Evolutionary conservation across 441 rosid species (phyloP).

Genomic region (Rhodomyrtus psidioides): DNA sequence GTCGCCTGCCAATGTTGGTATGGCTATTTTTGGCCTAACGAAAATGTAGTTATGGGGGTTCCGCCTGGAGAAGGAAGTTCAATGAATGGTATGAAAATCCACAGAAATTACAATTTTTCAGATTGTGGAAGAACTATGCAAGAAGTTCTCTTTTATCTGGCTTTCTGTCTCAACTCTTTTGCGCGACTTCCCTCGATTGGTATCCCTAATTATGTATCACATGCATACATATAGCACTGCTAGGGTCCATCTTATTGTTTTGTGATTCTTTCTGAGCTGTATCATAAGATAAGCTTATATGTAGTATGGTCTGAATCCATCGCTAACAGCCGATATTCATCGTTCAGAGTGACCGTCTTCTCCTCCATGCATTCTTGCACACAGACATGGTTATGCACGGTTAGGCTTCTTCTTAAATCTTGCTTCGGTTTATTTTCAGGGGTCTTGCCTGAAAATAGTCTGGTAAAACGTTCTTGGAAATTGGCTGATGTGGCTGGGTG

Average conservation of each 20-base stretch:
- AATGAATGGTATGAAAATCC: not conserved
- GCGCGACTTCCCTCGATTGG: not conserved
- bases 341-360: not conserved
- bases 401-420: not conserved
- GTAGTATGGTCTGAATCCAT: not conserved
- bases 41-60: not conserved
- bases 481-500: not conserved
- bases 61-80: not conserved
- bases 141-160: not conserved
- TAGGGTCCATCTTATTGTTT: not conserved
- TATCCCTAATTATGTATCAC: not conserved
- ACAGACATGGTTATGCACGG: not conserved
- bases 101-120: not conserved
- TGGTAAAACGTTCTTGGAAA: not conserved
- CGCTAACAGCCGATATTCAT: not conserved
- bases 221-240: fast-evolving
- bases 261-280: not conserved
- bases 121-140: not conserved
- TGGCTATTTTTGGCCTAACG: not conserved
- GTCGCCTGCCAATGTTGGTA: not conserved
- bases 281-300: not conserved
- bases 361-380: not conserved
- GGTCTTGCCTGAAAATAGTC: not conserved
- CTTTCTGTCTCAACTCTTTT: not conserved
- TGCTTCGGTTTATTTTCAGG: not conserved